Evolutionary conservation across 352 stramenopile species (phyloP), one percentile per base, ranked within the genome.

Genomic region (Pythium rishiriense): DNA sequence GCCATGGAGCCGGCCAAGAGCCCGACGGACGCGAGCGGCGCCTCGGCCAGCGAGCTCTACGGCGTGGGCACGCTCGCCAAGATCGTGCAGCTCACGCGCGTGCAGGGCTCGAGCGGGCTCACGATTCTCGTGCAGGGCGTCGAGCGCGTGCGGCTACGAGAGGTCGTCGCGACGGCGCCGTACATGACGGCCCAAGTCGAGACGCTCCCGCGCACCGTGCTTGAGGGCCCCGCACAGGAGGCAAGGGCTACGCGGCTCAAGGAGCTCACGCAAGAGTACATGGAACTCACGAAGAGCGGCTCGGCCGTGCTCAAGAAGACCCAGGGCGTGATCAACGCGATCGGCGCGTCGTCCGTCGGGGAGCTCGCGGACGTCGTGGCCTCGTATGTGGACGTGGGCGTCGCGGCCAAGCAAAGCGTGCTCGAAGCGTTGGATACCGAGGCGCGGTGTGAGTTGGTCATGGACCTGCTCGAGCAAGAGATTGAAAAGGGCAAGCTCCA

Each of bases 61-160:
- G 45, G 64, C 1, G 73, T 88, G 0, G 84, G 84, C 15, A 90
- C 82, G 9, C 70, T 91, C 39, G 81, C 84, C 31, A 81, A 84
- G 42, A 75, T 93, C 41, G 79, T 93, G 64, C 84, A 93, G 69
- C 78, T 93, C 50, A 90, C 83, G 59, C 76, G 81, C 9, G 75
- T 88, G 58, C 70, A 87, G 57, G 69, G 70, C 56, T 71, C 77
- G 31, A 66, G 61, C 5, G 77, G 82, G 2, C 84, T 91, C 33
- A 90, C 74, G 8, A 84, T 93, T 55, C 72, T 93, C 24, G 69
- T 91, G 21, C 81, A 92, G 52, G 81, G 81, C 1, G 54, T 91
- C 8, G 66, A 83, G 29, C 73, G 85, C 52, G 69, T 92, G 10
- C 61, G 76, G 42, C 68, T 91, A 17, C 60, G 72, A 15, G 69